Conservation (phyloP, 306 rosid species). For the Hippophae tibetana region DNA sequence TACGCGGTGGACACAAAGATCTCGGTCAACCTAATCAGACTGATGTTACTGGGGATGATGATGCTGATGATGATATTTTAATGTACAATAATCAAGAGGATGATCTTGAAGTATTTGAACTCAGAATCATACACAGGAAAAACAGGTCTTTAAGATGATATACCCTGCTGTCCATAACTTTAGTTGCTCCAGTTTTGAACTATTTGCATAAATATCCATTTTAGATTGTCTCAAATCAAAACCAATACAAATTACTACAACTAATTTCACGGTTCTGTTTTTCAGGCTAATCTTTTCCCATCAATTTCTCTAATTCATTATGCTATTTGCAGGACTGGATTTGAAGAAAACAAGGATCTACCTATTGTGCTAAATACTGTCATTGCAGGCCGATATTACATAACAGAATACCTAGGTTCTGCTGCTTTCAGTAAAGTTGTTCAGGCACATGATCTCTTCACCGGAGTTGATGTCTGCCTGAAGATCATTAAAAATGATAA, state of each 20-base stretch:
- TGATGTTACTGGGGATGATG: conserved; percentile 40
- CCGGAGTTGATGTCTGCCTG: conserved; percentile 83
- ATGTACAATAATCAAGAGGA: conserved; percentile 38
- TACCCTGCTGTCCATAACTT: conserved; percentile 13
- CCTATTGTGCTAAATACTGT: conserved; percentile 74
- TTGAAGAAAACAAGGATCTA: conserved; percentile 91
- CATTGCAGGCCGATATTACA: conserved; percentile 76
- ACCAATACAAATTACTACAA: conserved; percentile 11
- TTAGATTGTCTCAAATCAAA: conserved; percentile 5
- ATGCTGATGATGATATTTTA: conserved; percentile 45
- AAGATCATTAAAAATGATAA: conserved; percentile 97
- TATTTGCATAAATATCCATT: conserved; percentile 4
- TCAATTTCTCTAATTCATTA: conserved; percentile 27
- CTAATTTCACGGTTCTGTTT: conserved; percentile 2
- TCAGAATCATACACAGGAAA: conserved; percentile 82
- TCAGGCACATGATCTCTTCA: conserved; percentile 88
- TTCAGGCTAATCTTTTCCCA: conserved; percentile 18
- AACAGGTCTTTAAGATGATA: conserved; percentile 56
- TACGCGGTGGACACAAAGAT: conserved; percentile 30
- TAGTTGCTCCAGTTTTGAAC: conserved; percentile 15
- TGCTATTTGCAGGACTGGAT: conserved; percentile 78
- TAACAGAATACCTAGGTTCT: conserved; percentile 87
- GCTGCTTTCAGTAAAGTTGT: conserved; percentile 97
- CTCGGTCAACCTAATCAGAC: conserved; percentile 21
- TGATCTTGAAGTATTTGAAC: conserved; percentile 73